Evolutionary conservation across 2,329 filamentous ascomycete species (phyloP).

Genomic region (Amesomyces nigricolor): DNA sequence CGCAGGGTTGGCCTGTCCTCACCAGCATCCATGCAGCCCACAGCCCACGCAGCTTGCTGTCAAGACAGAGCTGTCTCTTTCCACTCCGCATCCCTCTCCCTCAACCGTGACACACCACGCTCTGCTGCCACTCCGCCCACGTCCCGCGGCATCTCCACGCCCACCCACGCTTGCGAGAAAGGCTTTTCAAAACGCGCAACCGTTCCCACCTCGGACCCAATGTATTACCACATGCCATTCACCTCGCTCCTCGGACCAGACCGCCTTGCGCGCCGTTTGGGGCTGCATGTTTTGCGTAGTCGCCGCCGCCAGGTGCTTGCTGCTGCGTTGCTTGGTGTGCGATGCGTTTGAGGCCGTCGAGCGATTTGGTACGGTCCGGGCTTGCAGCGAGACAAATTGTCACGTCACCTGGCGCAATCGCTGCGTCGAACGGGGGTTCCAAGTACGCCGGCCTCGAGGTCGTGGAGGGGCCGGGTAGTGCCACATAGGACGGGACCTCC

Average conservation of each 20-base stretch:
- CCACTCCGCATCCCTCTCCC: neutral
- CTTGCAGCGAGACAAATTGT: slow-evolving; percentile 19
- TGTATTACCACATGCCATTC: slow-evolving; percentile 17
- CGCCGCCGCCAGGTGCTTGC: neutral
- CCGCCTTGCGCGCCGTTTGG: neutral
- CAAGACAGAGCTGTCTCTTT: slow-evolving; percentile 11
- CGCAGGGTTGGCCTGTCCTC: neutral
- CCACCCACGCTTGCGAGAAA: slow-evolving; percentile 24
- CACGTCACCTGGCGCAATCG: slow-evolving; percentile 24
- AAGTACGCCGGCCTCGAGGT: slow-evolving; percentile 10
- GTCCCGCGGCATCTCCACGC: slow-evolving; percentile 22
- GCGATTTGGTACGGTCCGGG: slow-evolving; percentile 9
- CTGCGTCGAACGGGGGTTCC: slow-evolving; percentile 13
- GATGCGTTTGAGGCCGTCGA: neutral
- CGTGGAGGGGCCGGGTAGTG: slow-evolving; percentile 21
- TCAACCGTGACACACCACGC: slow-evolving; percentile 10
- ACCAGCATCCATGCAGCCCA: slow-evolving; percentile 1
- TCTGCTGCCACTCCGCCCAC: slow-evolving; percentile 3
- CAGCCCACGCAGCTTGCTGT: neutral
- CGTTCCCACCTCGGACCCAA: slow-evolving; percentile 15
- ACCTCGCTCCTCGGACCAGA: slow-evolving; percentile 2
- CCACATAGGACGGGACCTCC: slow-evolving; percentile 24
- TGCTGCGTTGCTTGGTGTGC: neutral
- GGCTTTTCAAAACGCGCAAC: slow-evolving; percentile 14
- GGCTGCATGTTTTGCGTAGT: neutral